A percentile compares a stretch with the other conserved stretches of the same genome.
Evolutionary conservation across 331 rosid species (phyloP).

Genomic region (Malus hybrid): DNA sequence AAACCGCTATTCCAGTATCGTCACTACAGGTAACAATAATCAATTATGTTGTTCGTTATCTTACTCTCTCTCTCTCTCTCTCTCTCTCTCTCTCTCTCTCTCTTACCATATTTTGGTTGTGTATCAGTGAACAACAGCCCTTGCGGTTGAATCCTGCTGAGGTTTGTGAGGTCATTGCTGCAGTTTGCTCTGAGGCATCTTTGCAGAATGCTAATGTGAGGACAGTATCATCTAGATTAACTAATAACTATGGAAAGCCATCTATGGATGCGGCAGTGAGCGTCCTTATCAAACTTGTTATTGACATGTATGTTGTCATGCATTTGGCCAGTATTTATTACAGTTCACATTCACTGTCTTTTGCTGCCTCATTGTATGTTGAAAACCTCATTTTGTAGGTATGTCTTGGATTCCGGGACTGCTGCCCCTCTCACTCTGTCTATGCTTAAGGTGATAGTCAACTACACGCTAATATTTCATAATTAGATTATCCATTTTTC

Average conservation of each 20-base stretch:
- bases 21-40: slow-evolving; percentile 69
- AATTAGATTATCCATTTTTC: background rate
- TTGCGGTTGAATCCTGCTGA: slow-evolving; percentile 92
- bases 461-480: slow-evolving; percentile 1
- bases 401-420: slow-evolving; percentile 76
- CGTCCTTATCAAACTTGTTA: slow-evolving; percentile 95
- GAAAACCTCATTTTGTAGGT: slow-evolving; percentile 52
- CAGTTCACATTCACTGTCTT: background rate
- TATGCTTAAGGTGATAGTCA: slow-evolving; percentile 82
- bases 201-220: slow-evolving; percentile 42
- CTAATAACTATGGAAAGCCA: slow-evolving; percentile 71
- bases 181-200: slow-evolving; percentile 91
- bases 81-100: background rate
- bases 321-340: slow-evolving; percentile 16
- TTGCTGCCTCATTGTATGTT: slow-evolving; percentile 9
- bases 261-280: slow-evolving; percentile 98
- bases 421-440: slow-evolving; percentile 99
- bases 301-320: slow-evolving; percentile 86
- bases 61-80: background rate
- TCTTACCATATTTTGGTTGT: slow-evolving; percentile 33
- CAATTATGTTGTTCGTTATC: slow-evolving; percentile 12
- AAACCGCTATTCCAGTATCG: slow-evolving; percentile 93
- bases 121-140: slow-evolving; percentile 95
- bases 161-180: slow-evolving; percentile 96
- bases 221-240: slow-evolving; percentile 59